Conservation (phyloP, 495 filamentous ascomycete species). For the Beverwykella pulmonaria region DNA sequence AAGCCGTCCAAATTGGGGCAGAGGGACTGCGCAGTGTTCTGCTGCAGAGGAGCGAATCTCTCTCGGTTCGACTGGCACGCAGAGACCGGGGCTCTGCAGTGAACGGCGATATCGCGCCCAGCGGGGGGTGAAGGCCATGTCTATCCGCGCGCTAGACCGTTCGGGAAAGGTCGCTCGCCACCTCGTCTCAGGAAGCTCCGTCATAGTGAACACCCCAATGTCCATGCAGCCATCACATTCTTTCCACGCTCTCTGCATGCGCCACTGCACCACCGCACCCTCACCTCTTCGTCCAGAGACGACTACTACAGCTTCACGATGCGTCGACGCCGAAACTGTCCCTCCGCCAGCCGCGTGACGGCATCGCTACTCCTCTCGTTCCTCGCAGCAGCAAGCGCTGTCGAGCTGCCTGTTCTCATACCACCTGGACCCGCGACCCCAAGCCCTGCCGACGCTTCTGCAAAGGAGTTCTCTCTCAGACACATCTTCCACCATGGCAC, state of each 20-base stretch:
- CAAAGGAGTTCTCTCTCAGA: conserved; percentile 54
- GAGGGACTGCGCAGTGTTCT: not conserved
- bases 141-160: not conserved
- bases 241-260: not conserved
- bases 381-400: conserved; percentile 56
- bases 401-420: conserved; percentile 33
- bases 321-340: conserved; percentile 30
- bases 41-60: not conserved
- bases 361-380: conserved; percentile 63
- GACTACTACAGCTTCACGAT: conserved; percentile 12
- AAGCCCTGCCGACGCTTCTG: not conserved
- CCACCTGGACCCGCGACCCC: conserved; percentile 22
- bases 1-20: not conserved
- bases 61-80: not conserved
- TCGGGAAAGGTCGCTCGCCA: conserved; percentile 5
- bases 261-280: not conserved
- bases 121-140: not conserved
- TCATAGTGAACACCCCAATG: not conserved
- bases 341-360: conserved; percentile 60
- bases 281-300: no score
- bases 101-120: not conserved
- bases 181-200: conserved; percentile 5
- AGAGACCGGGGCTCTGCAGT: not conserved
- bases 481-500: conserved; percentile 92
- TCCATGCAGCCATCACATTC: not conserved